Evolutionary conservation across 768 basidiomycete genomes (phyloP).

Genomic region (Amanita inopinata): DNA sequence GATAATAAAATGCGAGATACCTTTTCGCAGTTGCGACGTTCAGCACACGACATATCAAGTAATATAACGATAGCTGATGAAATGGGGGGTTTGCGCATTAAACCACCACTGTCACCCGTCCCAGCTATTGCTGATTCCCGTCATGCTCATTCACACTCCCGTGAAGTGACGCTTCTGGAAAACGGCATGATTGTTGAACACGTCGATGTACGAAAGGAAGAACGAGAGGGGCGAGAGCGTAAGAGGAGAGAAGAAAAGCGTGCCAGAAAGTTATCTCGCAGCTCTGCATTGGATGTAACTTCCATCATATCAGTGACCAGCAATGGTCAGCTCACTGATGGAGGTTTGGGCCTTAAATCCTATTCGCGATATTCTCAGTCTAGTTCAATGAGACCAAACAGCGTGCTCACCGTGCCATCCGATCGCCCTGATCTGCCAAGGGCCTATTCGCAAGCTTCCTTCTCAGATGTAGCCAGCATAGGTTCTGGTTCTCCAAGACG

Average conservation of each 20-base stretch:
- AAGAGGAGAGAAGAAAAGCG: conserved; percentile 61
- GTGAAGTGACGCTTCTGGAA: conserved; percentile 74
- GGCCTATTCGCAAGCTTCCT: conserved; percentile 68
- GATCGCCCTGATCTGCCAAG: conserved; percentile 56
- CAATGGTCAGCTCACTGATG: conserved; percentile 44
- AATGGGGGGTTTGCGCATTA: conserved; percentile 59
- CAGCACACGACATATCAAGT: conserved; percentile 60
- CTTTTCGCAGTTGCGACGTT: conserved; percentile 70
- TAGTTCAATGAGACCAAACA: conserved; percentile 47
- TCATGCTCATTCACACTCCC: conserved; percentile 44
- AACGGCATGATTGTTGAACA: conserved; percentile 88
- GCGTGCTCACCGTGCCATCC: conserved; percentile 47
- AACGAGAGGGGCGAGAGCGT: conserved; percentile 64
- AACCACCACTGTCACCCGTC: conserved; percentile 41
- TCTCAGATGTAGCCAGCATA: conserved; percentile 72
- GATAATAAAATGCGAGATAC: conserved; percentile 74
- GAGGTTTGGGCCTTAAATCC: conserved; percentile 42
- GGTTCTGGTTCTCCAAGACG: conserved; percentile 58
- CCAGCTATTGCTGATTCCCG: conserved; percentile 23
- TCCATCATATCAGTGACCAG: conserved; percentile 66
- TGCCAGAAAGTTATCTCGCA: conserved; percentile 64
- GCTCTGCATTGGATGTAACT: conserved; percentile 60
- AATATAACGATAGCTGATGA: conserved; percentile 43
- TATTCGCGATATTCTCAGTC: conserved; percentile 52
- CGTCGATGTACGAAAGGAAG: conserved; percentile 73